Evolutionary conservation across 306 rosid species (phyloP).

Genomic region (Vachellia collinsii): DNA sequence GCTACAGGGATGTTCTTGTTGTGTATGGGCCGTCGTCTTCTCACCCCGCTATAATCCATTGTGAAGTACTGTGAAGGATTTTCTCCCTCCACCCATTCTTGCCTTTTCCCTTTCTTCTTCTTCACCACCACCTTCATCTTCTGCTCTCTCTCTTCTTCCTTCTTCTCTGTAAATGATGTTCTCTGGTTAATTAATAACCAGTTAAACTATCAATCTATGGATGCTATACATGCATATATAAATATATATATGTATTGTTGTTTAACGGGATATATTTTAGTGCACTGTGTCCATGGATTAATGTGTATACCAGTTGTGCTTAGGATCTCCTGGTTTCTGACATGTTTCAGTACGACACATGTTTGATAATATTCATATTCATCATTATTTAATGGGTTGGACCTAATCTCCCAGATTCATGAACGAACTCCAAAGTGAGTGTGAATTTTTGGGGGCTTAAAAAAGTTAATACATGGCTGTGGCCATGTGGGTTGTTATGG

Average conservation of each 20-base stretch:
- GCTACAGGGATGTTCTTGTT: conserved; percentile 60
- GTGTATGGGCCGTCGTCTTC: conserved; percentile 72
- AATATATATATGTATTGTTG: neutral
- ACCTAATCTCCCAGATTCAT: neutral
- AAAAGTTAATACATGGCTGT: neutral
- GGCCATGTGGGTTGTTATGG: neutral
- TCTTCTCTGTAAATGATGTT: conserved; percentile 35
- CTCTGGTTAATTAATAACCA: no score
- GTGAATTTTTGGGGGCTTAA: neutral
- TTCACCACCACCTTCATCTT: conserved; percentile 36
- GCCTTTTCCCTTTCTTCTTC: conserved; percentile 43
- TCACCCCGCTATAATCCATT: conserved; percentile 65
- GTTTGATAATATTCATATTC: neutral
- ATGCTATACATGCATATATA: neutral
- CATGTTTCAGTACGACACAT: neutral
- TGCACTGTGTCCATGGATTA: neutral
- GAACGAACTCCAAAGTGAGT: neutral
- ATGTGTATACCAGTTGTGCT: neutral
- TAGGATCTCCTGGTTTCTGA: neutral
- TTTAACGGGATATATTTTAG: neutral
- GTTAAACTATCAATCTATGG: neutral
- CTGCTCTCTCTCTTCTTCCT: conserved; percentile 32
- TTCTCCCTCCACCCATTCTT: conserved; percentile 50
- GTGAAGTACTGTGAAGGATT: conserved; percentile 57
- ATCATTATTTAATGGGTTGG: neutral